Base-by-base conservation (phyloP, 805 yeast species). In the Hanseniaspora lindneri region DNA sequence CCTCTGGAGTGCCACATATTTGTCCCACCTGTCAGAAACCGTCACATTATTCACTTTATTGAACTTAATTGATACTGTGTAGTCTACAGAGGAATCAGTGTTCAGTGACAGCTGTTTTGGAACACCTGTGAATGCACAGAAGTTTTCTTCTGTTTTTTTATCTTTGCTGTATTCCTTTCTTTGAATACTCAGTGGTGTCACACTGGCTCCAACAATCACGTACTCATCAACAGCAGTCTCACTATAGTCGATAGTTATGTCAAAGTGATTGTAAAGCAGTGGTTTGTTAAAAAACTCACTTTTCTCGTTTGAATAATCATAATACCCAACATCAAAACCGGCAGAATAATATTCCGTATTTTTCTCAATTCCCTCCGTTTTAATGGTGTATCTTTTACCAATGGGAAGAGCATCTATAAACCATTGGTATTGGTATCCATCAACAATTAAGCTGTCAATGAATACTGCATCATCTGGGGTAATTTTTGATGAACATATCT, bases 1-100 rank as follows among this genome's bases (percentile, higher is more conserved):
- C 60, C 85, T 95, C 62, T 80, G 83, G 21, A 83, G 92, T 57
- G 85, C 94, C 58, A 92, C 71, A 62, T 92, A 92, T 65, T 86
- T 85, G 65, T 92, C 98, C 98, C 98, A 92, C 68, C 98, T 79
- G 2, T 97, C 89, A 29, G 96, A 97, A 97, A 97, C 92, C 3
- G 79, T 76, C 2, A 92, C 83, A 5, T 69, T 71, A 11, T 39
- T 20, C 8, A 89, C 80, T 48, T 74, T 74, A 19, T 66, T 62
- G 72, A 89, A 92, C 30, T 62, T 67, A 17, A 89, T 92, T 2
- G 92, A 79, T 65, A 92, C 92, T n/a, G 95, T 76, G 67, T 77
- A 92, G 17, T 71, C 60, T n/a, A 89, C 94, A 1, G 63, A 60
- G 5, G 79, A 73, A 30, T 73, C 77, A 13, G 60, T 61, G 19